Percentiles rank a stretch among this genome's conserved stretches.
These are phyloP conservation scores for Prunus fruticosa DNA, from an alignment of 306 rosid species.

Conservation along the genomic window DNA sequence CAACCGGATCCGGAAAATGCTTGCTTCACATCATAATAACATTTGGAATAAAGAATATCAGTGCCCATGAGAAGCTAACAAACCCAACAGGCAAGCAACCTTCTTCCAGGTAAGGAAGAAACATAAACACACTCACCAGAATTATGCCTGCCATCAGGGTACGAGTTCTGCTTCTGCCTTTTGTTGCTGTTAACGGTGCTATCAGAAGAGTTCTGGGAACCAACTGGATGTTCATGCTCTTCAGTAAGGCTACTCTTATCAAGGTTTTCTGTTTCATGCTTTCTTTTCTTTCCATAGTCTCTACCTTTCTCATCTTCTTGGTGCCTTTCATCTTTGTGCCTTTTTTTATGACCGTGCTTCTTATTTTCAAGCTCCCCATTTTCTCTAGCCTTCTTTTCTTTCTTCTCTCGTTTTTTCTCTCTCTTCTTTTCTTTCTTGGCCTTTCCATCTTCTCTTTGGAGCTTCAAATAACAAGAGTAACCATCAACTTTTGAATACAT, in stretches of 20 bases:
- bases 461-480: constrained; percentile 5
- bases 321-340: constrained; percentile 20
- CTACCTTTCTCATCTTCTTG: constrained; percentile 8
- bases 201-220: constrained; percentile 32
- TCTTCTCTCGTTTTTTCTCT: constrained; percentile 24
- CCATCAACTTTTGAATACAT: neutral
- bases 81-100: constrained; percentile 31
- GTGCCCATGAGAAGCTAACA: constrained; percentile 29
- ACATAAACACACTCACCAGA: constrained; percentile 26
- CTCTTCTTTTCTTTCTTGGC: constrained; percentile 32
- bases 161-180: constrained; percentile 21
- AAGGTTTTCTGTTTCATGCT: constrained; percentile 11
- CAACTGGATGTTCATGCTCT: constrained; percentile 24
- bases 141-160: constrained; percentile 15
- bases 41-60: constrained; percentile 29
- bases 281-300: constrained; percentile 17
- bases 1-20: constrained; percentile 28
- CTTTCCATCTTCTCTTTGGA: constrained; percentile 20
- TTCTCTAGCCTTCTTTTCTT: constrained; percentile 22
- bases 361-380: constrained; percentile 15
- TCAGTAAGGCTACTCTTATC: constrained; percentile 33
- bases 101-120: constrained; percentile 26
- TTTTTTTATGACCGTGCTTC: constrained; percentile 10
- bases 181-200: constrained; percentile 28
- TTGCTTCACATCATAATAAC: constrained; percentile 28